phyloP scores from a whole-genome alignment of 1,284 basidiomycete genomes.

The Tranzscheliella williamsii region DNA sequence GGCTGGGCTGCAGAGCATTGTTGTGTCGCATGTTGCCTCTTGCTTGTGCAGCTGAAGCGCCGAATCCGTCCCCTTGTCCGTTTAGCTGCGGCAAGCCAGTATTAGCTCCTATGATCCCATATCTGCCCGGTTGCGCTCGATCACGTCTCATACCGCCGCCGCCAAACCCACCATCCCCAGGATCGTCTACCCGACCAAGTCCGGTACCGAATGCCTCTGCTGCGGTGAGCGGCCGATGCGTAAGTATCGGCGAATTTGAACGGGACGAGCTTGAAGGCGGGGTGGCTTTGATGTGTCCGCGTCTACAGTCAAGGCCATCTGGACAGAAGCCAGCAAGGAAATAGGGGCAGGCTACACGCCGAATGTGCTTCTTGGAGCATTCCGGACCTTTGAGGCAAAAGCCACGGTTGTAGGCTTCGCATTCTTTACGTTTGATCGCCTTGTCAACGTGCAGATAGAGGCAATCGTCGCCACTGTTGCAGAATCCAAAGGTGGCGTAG shows the following conservation, averaged over 20 bases:
- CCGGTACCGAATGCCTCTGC: slow-evolving; percentile 52
- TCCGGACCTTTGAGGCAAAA: slow-evolving; percentile 75
- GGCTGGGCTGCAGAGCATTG: too few relatives aligned
- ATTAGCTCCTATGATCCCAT: slow-evolving; percentile 12
- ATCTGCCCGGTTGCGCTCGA: slow-evolving; percentile 15
- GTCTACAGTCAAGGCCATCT: slow-evolving; percentile 83
- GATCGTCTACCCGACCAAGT: slow-evolving; percentile 10
- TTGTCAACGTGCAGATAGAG: slow-evolving; percentile 97
- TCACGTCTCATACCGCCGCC: slow-evolving; percentile 10
- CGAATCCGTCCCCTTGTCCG: too few relatives aligned
- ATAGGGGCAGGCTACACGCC: slow-evolving; percentile 83
- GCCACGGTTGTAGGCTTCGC: slow-evolving; percentile 91
- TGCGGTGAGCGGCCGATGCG: slow-evolving; percentile 53
- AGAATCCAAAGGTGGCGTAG: slow-evolving; percentile 97
- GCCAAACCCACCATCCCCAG: slow-evolving; percentile 1
- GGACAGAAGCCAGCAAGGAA: slow-evolving; percentile 96
- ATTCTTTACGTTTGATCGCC: slow-evolving; percentile 75
- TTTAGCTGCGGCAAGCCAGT: too few relatives aligned
- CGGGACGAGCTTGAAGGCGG: slow-evolving; percentile 51
- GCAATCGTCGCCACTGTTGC: slow-evolving; percentile 96
- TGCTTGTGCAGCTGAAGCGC: too few relatives aligned
- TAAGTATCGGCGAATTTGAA: slow-evolving; percentile 51
- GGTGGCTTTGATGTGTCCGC: slow-evolving; percentile 71
- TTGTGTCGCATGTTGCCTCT: too few relatives aligned
- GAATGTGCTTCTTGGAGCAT: slow-evolving; percentile 90